Conservation (phyloP, 441 rosid genomes). For the Melastoma candidum region DNA sequence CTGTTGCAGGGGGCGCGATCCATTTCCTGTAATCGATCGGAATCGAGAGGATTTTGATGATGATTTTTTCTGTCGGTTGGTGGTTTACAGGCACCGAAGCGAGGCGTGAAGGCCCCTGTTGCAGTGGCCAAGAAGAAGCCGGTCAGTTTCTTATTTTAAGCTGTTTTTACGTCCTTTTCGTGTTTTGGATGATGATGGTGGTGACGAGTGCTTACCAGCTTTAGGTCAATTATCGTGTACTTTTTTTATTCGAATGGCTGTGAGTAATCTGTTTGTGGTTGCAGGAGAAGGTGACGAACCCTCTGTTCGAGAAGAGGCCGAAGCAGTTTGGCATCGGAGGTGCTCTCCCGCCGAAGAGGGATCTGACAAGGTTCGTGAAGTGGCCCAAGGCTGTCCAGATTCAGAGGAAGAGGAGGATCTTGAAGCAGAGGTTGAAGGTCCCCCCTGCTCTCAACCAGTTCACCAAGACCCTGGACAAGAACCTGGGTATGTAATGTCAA, state of each 20-base stretch:
- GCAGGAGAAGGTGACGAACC: conserved; percentile 9
- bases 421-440: conserved; percentile 11
- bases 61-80: too few relatives aligned
- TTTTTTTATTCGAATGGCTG: neutral
- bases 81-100: too few relatives aligned
- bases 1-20: too few relatives aligned
- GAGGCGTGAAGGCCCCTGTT: too few relatives aligned
- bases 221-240: too few relatives aligned
- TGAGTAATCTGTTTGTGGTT: neutral
- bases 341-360: neutral
- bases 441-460: conserved; percentile 7
- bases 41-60: too few relatives aligned
- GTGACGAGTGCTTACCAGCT: too few relatives aligned
- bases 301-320: conserved; percentile 3
- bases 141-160: too few relatives aligned
- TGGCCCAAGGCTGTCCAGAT: conserved; percentile 12
- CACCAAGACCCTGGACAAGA: conserved; percentile 13
- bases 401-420: conserved; percentile 14
- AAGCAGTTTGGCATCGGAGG: conserved; percentile 9
- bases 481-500: conserved; percentile 1
- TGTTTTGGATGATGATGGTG: too few relatives aligned
- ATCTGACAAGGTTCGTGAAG: conserved; percentile 12
- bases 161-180: too few relatives aligned
- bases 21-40: too few relatives aligned
- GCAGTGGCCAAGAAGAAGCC: too few relatives aligned